A percentile compares a stretch with the other conserved stretches of the same genome.
phyloP scores from a whole-genome alignment of 2,329 filamentous ascomycete species.

The Rachicladosporium sp. region DNA sequence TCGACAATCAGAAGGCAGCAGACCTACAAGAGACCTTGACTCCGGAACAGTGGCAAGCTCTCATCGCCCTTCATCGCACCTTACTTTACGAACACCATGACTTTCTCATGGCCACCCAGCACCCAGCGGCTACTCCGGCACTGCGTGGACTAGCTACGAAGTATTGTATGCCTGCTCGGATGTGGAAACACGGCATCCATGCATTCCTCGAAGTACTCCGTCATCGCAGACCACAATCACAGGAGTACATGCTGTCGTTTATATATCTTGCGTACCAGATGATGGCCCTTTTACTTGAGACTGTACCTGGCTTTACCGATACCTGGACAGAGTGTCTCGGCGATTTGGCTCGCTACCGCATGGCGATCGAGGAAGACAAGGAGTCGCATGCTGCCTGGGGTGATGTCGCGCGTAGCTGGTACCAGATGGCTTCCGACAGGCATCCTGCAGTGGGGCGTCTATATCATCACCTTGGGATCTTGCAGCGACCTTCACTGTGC shows the following conservation, averaged over 20 bases:
- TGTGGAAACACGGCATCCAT: slow-evolving; percentile 88
- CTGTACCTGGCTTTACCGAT: slow-evolving; percentile 67
- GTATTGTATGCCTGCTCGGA: slow-evolving; percentile 81
- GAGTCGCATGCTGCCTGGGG: slow-evolving; percentile 62
- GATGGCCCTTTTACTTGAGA: slow-evolving; percentile 78
- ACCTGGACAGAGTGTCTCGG: slow-evolving; percentile 93
- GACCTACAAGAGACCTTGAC: slow-evolving; percentile 40
- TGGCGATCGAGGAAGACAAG: slow-evolving; percentile 83
- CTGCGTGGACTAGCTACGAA: slow-evolving; percentile 60
- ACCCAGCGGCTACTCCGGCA: slow-evolving; percentile 61
- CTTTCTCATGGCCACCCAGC: slow-evolving; percentile 69
- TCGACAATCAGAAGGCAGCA: slow-evolving; percentile 51
- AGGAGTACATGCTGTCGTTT: slow-evolving; percentile 84
- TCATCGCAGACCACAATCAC: slow-evolving; percentile 58
- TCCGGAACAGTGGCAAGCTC: slow-evolving; percentile 68
- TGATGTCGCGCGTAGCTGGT: slow-evolving; percentile 70
- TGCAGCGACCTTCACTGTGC: slow-evolving; percentile 57
- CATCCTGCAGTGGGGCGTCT: slow-evolving; percentile 64
- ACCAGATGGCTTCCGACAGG: slow-evolving; percentile 66
- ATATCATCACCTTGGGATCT: slow-evolving; percentile 77
- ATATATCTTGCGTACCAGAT: slow-evolving; percentile 84
- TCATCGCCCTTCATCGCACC: slow-evolving; percentile 72
- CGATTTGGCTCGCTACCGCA: slow-evolving; percentile 71
- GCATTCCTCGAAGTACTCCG: slow-evolving; percentile 40
- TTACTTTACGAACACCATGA: slow-evolving; percentile 35